Conservation (phyloP, 2,329 filamentous ascomycete genomes). For the Tolypocladium tundrense region DNA sequence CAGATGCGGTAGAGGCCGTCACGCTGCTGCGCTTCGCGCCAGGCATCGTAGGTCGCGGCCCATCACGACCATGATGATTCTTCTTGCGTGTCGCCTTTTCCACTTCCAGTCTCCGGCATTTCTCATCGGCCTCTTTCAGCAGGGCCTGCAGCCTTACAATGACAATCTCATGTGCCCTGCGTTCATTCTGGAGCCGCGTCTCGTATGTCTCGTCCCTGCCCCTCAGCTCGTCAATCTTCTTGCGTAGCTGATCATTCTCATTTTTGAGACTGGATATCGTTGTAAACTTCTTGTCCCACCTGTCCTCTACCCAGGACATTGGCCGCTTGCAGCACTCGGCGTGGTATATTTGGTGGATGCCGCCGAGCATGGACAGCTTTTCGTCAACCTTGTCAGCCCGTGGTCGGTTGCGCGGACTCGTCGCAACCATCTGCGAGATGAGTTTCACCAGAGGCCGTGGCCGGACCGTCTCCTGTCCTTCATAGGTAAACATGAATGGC, state of each 20-base stretch:
- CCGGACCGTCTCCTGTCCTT: slow-evolving; percentile 25
- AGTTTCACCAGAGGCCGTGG: slow-evolving; percentile 30
- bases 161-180: slow-evolving; percentile 21
- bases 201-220: slow-evolving; percentile 30
- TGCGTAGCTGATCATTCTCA: slow-evolving; percentile 22
- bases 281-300: slow-evolving; percentile 24
- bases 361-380: slow-evolving; percentile 33
- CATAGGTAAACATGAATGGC: slow-evolving; percentile 26
- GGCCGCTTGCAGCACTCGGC: slow-evolving; percentile 32
- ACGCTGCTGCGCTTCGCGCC: not conserved
- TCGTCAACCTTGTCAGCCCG: slow-evolving; percentile 26
- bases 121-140: slow-evolving; percentile 23
- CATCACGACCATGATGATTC: slow-evolving; percentile 4
- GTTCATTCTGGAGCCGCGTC: slow-evolving; percentile 24
- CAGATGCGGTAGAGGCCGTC: not conserved
- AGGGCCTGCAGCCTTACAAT: slow-evolving; percentile 21
- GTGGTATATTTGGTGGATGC: slow-evolving; percentile 37
- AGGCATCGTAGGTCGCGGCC: slow-evolving; percentile 6
- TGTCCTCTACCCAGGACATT: slow-evolving; percentile 23
- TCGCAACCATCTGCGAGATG: slow-evolving; percentile 23
- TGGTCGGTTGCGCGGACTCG: slow-evolving; percentile 19
- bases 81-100: slow-evolving; percentile 12
- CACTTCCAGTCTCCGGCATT: slow-evolving; percentile 18
- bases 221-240: slow-evolving; percentile 23
- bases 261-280: slow-evolving; percentile 16